phyloP scores from a whole-genome alignment of 2,329 filamentous ascomycete species.

The Colletotrichum sp. region DNA sequence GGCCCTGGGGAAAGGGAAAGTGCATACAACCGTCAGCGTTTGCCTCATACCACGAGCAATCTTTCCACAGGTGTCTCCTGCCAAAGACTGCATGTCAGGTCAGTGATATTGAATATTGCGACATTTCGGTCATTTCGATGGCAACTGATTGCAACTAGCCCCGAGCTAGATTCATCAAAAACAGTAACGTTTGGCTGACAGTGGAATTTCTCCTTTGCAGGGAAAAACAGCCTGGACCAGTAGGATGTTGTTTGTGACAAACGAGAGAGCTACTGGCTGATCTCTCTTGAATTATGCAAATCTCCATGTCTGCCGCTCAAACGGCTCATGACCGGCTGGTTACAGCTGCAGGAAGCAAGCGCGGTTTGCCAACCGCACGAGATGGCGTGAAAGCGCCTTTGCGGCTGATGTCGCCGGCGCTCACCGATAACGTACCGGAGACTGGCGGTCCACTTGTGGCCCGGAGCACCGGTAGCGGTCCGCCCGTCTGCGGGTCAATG shows the following conservation, averaged over 20 bases:
- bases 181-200: neutral
- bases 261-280: neutral
- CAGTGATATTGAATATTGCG: neutral
- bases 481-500: neutral
- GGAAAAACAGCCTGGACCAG: neutral
- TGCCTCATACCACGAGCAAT: neutral
- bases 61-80: neutral
- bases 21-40: neutral
- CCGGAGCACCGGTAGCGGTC: neutral
- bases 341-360: neutral
- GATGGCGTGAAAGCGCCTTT: neutral
- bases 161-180: neutral
- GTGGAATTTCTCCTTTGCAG: neutral
- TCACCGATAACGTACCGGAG: neutral
- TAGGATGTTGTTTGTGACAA: neutral
- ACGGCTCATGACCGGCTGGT: neutral
- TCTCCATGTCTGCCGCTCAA: neutral
- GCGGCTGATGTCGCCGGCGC: neutral
- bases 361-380: neutral
- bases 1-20: neutral
- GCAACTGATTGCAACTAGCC: neutral
- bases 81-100: neutral
- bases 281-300: neutral
- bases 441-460: neutral
- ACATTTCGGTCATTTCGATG: neutral